A percentile compares a stretch with the other conserved stretches of the same genome.
These are phyloP conservation scores for Wickerhamomyces bisporus DNA, from an alignment of 805 yeast genomes.

Conservation along the genomic window DNA sequence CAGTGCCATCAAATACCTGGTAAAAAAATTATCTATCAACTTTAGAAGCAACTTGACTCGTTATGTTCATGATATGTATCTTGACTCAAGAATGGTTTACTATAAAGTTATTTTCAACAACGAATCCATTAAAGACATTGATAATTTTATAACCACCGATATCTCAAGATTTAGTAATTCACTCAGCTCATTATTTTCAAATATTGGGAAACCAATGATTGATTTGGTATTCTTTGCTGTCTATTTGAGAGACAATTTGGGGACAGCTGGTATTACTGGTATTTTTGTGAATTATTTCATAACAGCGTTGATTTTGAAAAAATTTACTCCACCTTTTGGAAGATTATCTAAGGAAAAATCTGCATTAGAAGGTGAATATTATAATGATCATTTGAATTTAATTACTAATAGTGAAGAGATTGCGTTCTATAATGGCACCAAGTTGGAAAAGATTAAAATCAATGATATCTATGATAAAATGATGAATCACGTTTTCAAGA, in stretches of 20 bases:
- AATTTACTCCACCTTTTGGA: slow-evolving; percentile 81
- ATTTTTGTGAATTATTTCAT: slow-evolving; percentile 74
- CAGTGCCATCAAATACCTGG: slow-evolving; percentile 79
- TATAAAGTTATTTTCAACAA: slow-evolving; percentile 64
- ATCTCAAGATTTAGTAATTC: slow-evolving; percentile 75
- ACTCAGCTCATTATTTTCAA: slow-evolving; percentile 77
- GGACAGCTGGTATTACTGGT: slow-evolving; percentile 80
- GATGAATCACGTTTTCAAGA: slow-evolving; percentile 46
- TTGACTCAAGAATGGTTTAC: slow-evolving; percentile 75
- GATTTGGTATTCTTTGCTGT: slow-evolving; percentile 81
- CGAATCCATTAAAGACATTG: slow-evolving; percentile 58
- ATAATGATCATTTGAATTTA: slow-evolving; percentile 78
- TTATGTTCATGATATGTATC: slow-evolving; percentile 84
- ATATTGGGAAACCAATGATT: slow-evolving; percentile 86
- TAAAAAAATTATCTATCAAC: slow-evolving; percentile 69
- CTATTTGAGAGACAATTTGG: slow-evolving; percentile 79
- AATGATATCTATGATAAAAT: slow-evolving; percentile 52
- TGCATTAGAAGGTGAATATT: slow-evolving; percentile 81
- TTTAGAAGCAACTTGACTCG: slow-evolving; percentile 81
- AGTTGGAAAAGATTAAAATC: slow-evolving; percentile 67
- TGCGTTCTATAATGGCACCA: slow-evolving; percentile 87
- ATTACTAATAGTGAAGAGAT: slow-evolving; percentile 90
- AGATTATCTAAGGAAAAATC: slow-evolving; percentile 67
- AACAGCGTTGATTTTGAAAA: slow-evolving; percentile 71
- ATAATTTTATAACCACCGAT: slow-evolving; percentile 78